Evolutionary conservation across 2,329 filamentous ascomycete genomes (phyloP).

Genomic region (Sporothrix inflata): DNA sequence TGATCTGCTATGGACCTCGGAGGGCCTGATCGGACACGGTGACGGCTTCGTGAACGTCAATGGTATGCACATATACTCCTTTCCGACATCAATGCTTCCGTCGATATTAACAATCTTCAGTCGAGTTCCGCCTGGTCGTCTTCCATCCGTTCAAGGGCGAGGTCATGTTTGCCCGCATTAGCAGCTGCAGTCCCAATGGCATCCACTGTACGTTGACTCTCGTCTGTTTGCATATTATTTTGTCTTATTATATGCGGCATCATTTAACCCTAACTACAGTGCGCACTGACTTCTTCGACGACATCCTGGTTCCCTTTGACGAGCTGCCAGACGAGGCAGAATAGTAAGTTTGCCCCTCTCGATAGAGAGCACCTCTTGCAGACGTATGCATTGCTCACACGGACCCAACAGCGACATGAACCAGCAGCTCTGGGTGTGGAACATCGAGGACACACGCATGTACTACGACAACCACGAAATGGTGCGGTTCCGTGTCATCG

Average conservation of each 20-base stretch:
- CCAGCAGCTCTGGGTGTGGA: constrained; percentile 85
- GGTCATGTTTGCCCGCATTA: constrained; percentile 83
- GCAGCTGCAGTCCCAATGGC: constrained; percentile 55
- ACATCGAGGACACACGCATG: constrained; percentile 71
- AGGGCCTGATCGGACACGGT: constrained; percentile 91
- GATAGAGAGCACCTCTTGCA: not conserved
- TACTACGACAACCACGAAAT: constrained; percentile 91
- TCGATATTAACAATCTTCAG: constrained; percentile 48
- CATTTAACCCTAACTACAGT: constrained; percentile 51
- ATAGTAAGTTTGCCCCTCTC: constrained; percentile 60
- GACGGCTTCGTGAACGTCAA: constrained; percentile 94
- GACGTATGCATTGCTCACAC: not conserved
- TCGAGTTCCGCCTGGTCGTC: constrained; percentile 90
- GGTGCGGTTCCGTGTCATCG: constrained; percentile 82
- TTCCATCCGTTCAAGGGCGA: constrained; percentile 97
- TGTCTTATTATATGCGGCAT: not conserved
- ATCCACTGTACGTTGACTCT: constrained; percentile 33
- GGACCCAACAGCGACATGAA: constrained; percentile 62
- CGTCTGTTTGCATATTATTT: not conserved
- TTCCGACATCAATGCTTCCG: not conserved
- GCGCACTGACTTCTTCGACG: constrained; percentile 89
- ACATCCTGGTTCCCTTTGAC: constrained; percentile 78
- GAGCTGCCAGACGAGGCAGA: constrained; percentile 75
- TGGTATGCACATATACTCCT: constrained; percentile 53
- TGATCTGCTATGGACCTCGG: constrained; percentile 85